Percentiles rank a stretch among this genome's conserved stretches.
Conservation (phyloP, 768 basidiomycete genomes). For the Suillus fuscotomentosus region DNA sequence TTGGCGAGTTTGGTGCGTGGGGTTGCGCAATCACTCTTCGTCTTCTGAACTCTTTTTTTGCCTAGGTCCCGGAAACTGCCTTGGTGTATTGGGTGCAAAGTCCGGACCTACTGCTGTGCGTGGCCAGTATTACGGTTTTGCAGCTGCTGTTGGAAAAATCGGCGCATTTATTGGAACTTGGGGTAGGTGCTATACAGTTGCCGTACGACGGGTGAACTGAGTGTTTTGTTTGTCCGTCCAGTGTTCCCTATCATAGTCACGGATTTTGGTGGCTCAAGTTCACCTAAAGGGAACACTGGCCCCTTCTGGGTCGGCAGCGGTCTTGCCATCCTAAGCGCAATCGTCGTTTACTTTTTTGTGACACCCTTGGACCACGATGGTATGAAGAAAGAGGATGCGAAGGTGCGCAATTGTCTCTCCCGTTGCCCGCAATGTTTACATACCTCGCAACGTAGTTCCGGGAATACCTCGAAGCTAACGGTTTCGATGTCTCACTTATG, state of each 20-base stretch:
- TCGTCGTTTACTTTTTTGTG: slow-evolving; percentile 71
- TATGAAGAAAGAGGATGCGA: slow-evolving; percentile 73
- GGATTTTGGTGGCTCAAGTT: slow-evolving; percentile 56
- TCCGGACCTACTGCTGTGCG: slow-evolving; percentile 82
- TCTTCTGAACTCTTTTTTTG: slow-evolving; percentile 5
- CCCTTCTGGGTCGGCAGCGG: slow-evolving; percentile 89
- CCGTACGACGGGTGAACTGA: not conserved
- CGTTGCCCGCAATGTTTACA: not conserved
- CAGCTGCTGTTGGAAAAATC: slow-evolving; percentile 83
- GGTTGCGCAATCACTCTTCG: not conserved
- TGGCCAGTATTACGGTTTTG: slow-evolving; percentile 83
- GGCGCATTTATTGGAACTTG: slow-evolving; percentile 85
- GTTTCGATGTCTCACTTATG: slow-evolving; percentile 77
- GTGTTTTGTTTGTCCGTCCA: slow-evolving; percentile 22
- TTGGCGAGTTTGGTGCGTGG: slow-evolving; percentile 76
- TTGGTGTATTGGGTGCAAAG: slow-evolving; percentile 86
- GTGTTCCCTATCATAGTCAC: slow-evolving; percentile 68
- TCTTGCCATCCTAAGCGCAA: slow-evolving; percentile 77
- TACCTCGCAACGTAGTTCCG: slow-evolving; percentile 57
- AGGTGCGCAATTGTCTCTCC: slow-evolving; percentile 38
- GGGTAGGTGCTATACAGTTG: slow-evolving; percentile 42
- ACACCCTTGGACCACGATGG: slow-evolving; percentile 73
- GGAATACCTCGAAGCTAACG: slow-evolving; percentile 72
- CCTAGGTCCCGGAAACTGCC: slow-evolving; percentile 77
- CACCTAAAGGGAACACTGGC: slow-evolving; percentile 68